Conservation (phyloP, 441 rosid species). For the Brassica balearica region DNA sequence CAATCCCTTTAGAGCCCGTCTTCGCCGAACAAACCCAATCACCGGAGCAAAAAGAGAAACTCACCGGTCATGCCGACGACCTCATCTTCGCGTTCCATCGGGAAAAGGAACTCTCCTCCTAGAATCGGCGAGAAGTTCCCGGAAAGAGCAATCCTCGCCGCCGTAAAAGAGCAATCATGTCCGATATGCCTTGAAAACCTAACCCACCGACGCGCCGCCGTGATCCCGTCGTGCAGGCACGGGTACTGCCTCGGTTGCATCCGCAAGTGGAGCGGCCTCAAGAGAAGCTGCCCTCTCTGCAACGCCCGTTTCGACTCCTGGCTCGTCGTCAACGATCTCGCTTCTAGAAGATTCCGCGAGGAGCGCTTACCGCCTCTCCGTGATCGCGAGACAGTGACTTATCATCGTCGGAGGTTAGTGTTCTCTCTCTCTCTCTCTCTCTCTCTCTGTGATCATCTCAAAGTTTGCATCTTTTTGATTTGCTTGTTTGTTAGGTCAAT, state of each 20-base stretch:
- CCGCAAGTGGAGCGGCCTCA: slow-evolving; percentile 64
- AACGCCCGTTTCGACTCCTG: slow-evolving; percentile 62
- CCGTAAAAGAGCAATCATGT: slow-evolving; percentile 57
- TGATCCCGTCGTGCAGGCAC: slow-evolving; percentile 59
- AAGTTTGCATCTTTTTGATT: neutral
- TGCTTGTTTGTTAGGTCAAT: slow-evolving; percentile 37
- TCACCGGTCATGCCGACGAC: slow-evolving; percentile 12
- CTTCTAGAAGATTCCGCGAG: slow-evolving; percentile 46
- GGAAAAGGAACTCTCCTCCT: neutral
- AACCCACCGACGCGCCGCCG: slow-evolving; percentile 52
- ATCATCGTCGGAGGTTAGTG: slow-evolving; percentile 48
- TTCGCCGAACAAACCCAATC: neutral
- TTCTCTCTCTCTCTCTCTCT: neutral
- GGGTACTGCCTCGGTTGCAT: slow-evolving; percentile 68
- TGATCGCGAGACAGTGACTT: slow-evolving; percentile 30
- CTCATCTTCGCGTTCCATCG: neutral
- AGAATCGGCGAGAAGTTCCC: neutral
- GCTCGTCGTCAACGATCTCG: slow-evolving; percentile 52
- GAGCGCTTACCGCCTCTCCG: slow-evolving; percentile 48
- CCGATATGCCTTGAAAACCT: slow-evolving; percentile 62
- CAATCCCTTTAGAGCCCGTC: neutral
- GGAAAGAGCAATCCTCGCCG: slow-evolving; percentile 43
- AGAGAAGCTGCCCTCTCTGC: slow-evolving; percentile 79
- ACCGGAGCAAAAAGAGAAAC: slow-evolving; percentile 17
- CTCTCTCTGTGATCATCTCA: neutral